Evolutionary conservation across 2,329 filamentous ascomycete species (phyloP), one percentile per base, ranked within the genome.

Genomic region (Alternaria infectoria): DNA sequence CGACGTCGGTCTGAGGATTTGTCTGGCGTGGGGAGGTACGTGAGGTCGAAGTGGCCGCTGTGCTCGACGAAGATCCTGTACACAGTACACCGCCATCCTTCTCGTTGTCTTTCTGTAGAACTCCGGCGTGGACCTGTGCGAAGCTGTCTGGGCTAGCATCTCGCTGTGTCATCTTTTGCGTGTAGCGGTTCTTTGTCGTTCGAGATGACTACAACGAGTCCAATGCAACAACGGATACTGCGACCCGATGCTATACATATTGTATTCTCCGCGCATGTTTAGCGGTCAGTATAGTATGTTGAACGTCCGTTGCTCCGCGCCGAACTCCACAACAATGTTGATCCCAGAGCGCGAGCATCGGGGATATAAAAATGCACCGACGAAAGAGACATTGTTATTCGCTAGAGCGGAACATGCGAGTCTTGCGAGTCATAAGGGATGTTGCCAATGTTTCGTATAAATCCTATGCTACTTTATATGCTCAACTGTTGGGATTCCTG

Each of bases 11-110:
- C 66, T 89, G 85, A 5, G 90, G 92, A 6, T 88, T 84, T n/a
- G 88, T 76, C 56, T 89, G 85, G 72, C 86, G 88, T 80, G 92
- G 86, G 52, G 60, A 83, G 83, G 82, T 2, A 83, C 82, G 36
- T 10, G 83, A 84, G 0, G 84, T 84, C 0, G 83, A 83, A 6
- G 65, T 60, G 3, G 82, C 80, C n/a, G 49, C 13, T 32, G 8
- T 23, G 10, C 13, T 32, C 4, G 49, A 51, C 1, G 49, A 51
- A 5, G 87, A 86, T 19, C 83, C 71, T n/a, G 88, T 86, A 36
- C 89, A 86, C 72, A 89, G 87, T 65, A 91, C 69, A n/a, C 69
- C 66, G 36, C 79, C 78, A 26, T 74, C 65, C 43, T 62, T 67
- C 64, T 87, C 81, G 86, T 85, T 54, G 17, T 69, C 69, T 55